Evolutionary conservation across 352 stramenopile species (phyloP).

Genomic region (Phytophthora pistaciae): DNA sequence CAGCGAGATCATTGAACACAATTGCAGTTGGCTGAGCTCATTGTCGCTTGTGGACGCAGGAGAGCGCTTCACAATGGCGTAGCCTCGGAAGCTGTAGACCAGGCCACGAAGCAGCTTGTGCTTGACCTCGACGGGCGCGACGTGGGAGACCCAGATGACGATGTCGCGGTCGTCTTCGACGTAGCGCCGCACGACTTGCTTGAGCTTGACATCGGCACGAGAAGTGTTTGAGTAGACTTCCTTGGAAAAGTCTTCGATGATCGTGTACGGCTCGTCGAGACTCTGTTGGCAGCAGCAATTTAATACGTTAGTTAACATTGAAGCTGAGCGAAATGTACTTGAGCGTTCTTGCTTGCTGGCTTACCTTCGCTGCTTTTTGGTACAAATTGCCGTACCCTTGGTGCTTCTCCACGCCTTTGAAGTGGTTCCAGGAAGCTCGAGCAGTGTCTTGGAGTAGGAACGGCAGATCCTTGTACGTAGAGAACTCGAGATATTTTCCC

Average conservation of each 20-base stretch:
- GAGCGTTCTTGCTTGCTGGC: too few species aligned
- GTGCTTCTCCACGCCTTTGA: conserved; percentile 39
- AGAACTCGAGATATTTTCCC: conserved; percentile 39
- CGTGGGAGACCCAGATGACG: conserved; percentile 62
- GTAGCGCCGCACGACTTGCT: conserved; percentile 67
- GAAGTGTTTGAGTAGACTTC: conserved; percentile 61
- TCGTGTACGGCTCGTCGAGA: conserved; percentile 53
- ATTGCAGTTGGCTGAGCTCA: conserved; percentile 52
- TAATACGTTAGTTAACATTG: not conserved
- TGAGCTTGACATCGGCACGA: conserved; percentile 51
- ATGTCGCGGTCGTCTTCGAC: conserved; percentile 62
- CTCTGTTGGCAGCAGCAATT: conserved; percentile 15
- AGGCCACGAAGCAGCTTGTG: conserved; percentile 42
- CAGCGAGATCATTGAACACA: conserved; percentile 56
- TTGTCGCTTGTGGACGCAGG: conserved; percentile 23
- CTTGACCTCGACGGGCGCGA: conserved; percentile 57
- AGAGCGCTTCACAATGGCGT: conserved; percentile 57
- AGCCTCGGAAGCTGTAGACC: conserved; percentile 57
- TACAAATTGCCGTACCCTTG: conserved; percentile 34
- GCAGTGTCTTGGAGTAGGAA: conserved; percentile 25
- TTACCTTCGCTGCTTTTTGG: conserved; percentile 35
- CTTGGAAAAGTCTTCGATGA: conserved; percentile 63
- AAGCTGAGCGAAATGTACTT: not conserved
- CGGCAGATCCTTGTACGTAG: conserved; percentile 28
- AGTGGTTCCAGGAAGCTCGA: conserved; percentile 30